Evolutionary conservation across 495 filamentous ascomycete genomes (phyloP).

Genomic region (Saxispiralis lemnorum): DNA sequence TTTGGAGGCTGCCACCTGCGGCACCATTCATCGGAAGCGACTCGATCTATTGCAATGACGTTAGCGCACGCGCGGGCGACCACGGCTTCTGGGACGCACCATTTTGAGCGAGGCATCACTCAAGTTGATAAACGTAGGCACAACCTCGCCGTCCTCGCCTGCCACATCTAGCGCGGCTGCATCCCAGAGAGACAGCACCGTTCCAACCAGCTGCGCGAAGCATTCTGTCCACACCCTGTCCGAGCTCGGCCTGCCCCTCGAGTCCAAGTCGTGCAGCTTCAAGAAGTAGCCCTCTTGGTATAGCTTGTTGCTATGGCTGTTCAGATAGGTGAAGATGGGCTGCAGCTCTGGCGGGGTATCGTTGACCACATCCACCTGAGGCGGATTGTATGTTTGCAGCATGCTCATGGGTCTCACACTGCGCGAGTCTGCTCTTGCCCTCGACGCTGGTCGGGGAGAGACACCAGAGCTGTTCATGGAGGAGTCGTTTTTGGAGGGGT

Average conservation of each 20-base stretch:
- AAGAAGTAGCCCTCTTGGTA: slow-evolving; percentile 97
- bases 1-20: slow-evolving; percentile 63
- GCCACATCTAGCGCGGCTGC: slow-evolving; percentile 81
- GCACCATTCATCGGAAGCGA: slow-evolving; percentile 63
- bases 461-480: no score
- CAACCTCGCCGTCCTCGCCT: slow-evolving; percentile 62
- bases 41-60: slow-evolving; percentile 48
- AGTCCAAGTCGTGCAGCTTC: slow-evolving; percentile 85
- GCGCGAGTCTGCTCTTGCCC: slow-evolving; percentile 11
- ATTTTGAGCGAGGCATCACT: slow-evolving; percentile 95
- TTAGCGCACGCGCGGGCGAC: slow-evolving; percentile 5
- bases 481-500: no score
- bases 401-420: slow-evolving; percentile 38
- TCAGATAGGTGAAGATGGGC: slow-evolving; percentile 84
- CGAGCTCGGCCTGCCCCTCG: slow-evolving; percentile 63
- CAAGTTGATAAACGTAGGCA: slow-evolving; percentile 91
- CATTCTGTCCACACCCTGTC: slow-evolving; percentile 93
- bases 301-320: slow-evolving; percentile 87
- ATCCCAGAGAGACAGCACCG: slow-evolving; percentile 90
- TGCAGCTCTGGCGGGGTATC: slow-evolving; percentile 84
- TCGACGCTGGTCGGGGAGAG: slow-evolving; percentile 8
- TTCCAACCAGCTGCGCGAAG: slow-evolving; percentile 91
- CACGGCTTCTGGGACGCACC: slow-evolving; percentile 34
- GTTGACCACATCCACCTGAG: slow-evolving; percentile 61
- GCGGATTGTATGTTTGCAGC: slow-evolving; percentile 71